phyloP scores from a whole-genome alignment of 192 early-diverging fungal genomes.

The Rhizophagus clarus region DNA sequence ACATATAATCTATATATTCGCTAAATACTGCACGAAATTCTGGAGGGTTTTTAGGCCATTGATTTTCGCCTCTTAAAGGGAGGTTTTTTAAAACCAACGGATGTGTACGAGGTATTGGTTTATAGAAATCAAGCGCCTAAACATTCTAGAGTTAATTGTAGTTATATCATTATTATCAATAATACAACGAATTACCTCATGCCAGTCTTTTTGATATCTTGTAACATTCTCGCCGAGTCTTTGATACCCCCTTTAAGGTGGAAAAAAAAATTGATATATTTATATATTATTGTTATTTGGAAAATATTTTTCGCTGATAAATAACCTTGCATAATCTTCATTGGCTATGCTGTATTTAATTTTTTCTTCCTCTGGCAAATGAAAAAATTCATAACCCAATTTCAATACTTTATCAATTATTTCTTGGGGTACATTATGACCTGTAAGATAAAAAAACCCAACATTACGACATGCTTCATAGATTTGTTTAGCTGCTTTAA shows the following conservation, averaged over 20 bases:
- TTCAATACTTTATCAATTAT: conserved; percentile 33
- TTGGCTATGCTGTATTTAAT: conserved; percentile 43
- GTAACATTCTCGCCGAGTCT: conserved; percentile 54
- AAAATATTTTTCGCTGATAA: neutral
- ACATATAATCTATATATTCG: conserved; percentile 45
- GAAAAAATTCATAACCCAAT: conserved; percentile 50
- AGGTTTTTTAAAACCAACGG: conserved; percentile 22
- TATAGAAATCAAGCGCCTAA: conserved; percentile 46
- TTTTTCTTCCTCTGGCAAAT: conserved; percentile 37
- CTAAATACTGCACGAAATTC: conserved; percentile 41
- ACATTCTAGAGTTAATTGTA: neutral
- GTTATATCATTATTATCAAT: neutral
- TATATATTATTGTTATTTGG: too few species aligned
- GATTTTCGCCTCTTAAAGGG: conserved; percentile 48
- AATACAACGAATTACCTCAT: conserved; percentile 39
- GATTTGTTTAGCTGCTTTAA: conserved; percentile 35
- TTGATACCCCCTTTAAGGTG: conserved; percentile 46
- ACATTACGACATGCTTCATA: conserved; percentile 44
- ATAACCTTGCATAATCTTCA: conserved; percentile 43
- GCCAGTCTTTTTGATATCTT: conserved; percentile 52
- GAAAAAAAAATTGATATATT: neutral
- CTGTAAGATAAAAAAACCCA: conserved; percentile 50
- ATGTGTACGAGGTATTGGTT: conserved; percentile 38
- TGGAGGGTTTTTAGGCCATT: conserved; percentile 31
- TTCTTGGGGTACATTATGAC: conserved; percentile 45